Evolutionary conservation across 2,329 filamentous ascomycete genomes (phyloP).

Genomic region (Trichoderma simmonsii): DNA sequence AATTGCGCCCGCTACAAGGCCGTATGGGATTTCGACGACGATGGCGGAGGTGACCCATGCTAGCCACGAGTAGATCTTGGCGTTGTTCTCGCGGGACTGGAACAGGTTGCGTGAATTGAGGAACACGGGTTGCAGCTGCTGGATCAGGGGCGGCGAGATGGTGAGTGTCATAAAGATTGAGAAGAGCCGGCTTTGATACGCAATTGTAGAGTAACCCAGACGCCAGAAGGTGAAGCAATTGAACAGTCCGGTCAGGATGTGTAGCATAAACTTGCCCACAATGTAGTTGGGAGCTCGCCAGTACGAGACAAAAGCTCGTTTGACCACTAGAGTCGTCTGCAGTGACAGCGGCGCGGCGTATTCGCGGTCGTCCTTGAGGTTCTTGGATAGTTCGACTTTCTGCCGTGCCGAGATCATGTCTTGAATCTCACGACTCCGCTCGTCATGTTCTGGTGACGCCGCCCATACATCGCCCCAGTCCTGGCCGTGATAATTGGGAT

Average conservation of each 20-base stretch:
- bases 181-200: conserved; percentile 70
- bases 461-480: conserved; percentile 64
- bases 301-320: conserved; percentile 59
- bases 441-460: conserved; percentile 46
- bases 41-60: conserved; percentile 66
- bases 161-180: conserved; percentile 74
- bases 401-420: conserved; percentile 48
- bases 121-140: conserved; percentile 73
- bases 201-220: conserved; percentile 53
- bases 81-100: conserved; percentile 67
- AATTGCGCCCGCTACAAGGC: conserved; percentile 57
- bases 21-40: conserved; percentile 68
- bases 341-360: conserved; percentile 58
- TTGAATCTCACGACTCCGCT: conserved; percentile 49
- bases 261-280: conserved; percentile 59
- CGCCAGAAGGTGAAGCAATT: conserved; percentile 70
- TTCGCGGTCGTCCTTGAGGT: conserved; percentile 52
- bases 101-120: conserved; percentile 65
- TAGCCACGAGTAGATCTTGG: conserved; percentile 76
- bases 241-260: conserved; percentile 62
- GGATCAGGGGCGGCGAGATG: conserved; percentile 70
- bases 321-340: conserved; percentile 54
- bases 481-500: conserved; percentile 56
- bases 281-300: conserved; percentile 65
- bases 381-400: conserved; percentile 34